Conservation (phyloP, 257 asterid genomes). For the Petunia axillaris region DNA sequence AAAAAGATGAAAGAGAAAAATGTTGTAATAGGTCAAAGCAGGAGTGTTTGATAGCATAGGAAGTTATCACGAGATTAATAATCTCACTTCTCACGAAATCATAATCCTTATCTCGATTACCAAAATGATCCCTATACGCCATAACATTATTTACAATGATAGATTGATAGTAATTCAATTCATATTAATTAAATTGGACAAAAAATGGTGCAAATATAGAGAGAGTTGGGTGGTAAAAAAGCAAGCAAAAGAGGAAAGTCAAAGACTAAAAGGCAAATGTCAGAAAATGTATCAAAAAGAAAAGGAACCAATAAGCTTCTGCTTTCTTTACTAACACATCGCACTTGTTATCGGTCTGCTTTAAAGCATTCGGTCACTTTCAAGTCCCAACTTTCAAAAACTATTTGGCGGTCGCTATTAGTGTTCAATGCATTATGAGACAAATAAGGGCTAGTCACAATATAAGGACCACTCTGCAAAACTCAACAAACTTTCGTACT, state of each 20-base stretch:
- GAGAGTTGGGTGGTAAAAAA: background rate
- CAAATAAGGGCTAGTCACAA: background rate
- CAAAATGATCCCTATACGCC: too few relatives aligned
- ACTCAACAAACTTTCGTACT: background rate
- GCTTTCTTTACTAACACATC: conserved; percentile 2
- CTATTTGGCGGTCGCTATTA: background rate
- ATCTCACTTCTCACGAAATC: too few relatives aligned
- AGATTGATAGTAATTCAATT: too few relatives aligned
- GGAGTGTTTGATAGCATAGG: too few relatives aligned
- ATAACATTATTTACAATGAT: too few relatives aligned
- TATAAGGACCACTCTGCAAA: background rate
- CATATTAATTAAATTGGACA: too few relatives aligned
- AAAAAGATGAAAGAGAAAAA: too few relatives aligned
- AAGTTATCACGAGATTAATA: too few relatives aligned
- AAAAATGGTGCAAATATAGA: too few relatives aligned
- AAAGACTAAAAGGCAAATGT: background rate
- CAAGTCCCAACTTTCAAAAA: conserved; percentile 8
- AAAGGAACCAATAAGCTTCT: background rate
- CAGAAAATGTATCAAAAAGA: conserved; percentile 25
- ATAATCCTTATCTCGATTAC: too few relatives aligned
- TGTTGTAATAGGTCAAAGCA: too few relatives aligned
- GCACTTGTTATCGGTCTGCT: background rate
- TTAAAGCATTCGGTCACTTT: background rate
- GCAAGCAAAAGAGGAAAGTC: conserved; percentile 11
- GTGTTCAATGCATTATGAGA: background rate